Evolutionary conservation across 2,329 filamentous ascomycete species (phyloP), one percentile per base, ranked within the genome.

Genomic region (Raffaelea ambrosiae): DNA sequence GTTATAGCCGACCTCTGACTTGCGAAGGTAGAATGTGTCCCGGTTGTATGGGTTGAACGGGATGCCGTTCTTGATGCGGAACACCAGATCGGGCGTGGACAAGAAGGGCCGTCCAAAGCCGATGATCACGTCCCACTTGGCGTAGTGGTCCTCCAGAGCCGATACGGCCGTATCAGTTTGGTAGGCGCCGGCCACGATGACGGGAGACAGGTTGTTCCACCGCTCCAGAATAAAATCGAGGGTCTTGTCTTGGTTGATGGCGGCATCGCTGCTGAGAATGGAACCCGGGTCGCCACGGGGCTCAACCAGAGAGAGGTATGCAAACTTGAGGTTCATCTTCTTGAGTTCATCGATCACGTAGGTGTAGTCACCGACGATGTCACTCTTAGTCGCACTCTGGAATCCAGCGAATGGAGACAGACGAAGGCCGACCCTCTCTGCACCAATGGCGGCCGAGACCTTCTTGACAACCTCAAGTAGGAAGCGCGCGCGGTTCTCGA

Each of bases 401-500:
- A 77, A 84, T 3, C 60, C 59, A 39, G 67, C 71, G 60, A 70
- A 82, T 0, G 79, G 79, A 5, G 65, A 71, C 18, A 84, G 35
- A 9, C 35, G 35, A 7, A 38, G 8, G 14, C 14, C 35, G 35
- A 38, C 35, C 13, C 16, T 16, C 13, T 38, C 35, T 5, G 14
- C 5, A 14, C 35, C 77, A 13, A 81, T 60, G 5, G 76, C 77
- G 0, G 62, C 64, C 2, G 65, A 62, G 9, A 79, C 74, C 7
- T 77, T 63, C 19, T 85, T 76, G 3, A 82, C 76, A 7, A 86
- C 63, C 61, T 93, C 87, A 2, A 88, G 64, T 0, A 77, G 73
- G 7, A 93, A 63, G 0, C 86, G 76, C 0, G 71, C 76, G 36
- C 87, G 77, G 65, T 91, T 90, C 66, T 86, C 82, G 53, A 84